These are phyloP conservation scores for Fistulinella cinereoalba DNA, from an alignment of 1,284 basidiomycete species.

Conservation along the genomic window DNA sequence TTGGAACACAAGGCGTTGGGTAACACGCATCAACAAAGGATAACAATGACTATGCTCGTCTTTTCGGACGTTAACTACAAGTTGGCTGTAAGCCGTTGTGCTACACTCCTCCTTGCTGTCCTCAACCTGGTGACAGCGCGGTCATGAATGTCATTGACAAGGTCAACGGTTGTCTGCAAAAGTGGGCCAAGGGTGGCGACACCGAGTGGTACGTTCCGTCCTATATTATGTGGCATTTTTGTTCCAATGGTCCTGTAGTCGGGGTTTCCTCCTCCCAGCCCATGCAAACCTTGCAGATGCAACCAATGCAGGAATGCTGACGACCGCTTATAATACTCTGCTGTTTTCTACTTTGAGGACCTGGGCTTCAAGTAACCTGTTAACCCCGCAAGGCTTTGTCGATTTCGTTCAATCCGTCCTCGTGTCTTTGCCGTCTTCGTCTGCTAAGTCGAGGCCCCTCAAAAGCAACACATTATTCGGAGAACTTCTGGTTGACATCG, in stretches of 20 bases:
- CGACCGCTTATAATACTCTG: conserved; percentile 64
- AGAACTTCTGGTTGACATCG: conserved; percentile 69
- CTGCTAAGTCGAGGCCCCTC: conserved; percentile 35
- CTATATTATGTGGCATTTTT: conserved; percentile 11
- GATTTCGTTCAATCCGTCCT: conserved; percentile 63
- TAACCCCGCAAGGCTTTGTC: conserved; percentile 51
- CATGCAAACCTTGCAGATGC: conserved; percentile 57
- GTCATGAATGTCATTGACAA: conserved; percentile 53
- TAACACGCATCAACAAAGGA: conserved; percentile 30
- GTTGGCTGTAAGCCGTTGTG: conserved; percentile 11
- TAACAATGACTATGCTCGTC: conserved; percentile 27
- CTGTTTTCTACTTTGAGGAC: conserved; percentile 55
- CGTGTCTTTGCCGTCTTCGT: conserved; percentile 62
- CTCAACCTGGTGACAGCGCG: conserved; percentile 9
- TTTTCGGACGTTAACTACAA: conserved; percentile 21
- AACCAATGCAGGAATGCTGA: conserved; percentile 50
- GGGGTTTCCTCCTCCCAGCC: conserved; percentile 51
- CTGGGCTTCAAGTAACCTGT: conserved; percentile 46
- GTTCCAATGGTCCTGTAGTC: conserved; percentile 39
- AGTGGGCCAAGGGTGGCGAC: conserved; percentile 58
- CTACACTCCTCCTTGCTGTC: conserved; percentile 17
- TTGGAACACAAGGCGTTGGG: conserved; percentile 20
- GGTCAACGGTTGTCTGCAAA: conserved; percentile 45
- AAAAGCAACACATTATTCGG: conserved; percentile 49
- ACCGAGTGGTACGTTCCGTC: conserved; percentile 51